Conservation (phyloP, 768 basidiomycete genomes). For the Boletus barrowsii region DNA sequence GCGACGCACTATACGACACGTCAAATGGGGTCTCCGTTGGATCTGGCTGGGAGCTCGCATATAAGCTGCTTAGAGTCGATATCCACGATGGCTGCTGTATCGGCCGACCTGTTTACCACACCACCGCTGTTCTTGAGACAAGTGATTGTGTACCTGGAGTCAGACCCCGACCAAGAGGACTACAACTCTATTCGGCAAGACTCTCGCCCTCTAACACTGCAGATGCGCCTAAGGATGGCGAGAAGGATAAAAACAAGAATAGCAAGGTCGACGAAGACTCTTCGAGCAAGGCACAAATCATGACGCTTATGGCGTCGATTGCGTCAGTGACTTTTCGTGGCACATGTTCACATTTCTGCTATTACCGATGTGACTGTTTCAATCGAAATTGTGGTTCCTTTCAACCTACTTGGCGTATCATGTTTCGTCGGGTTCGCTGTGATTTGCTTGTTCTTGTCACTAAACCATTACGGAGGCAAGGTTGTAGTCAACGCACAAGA, state of each 20-base stretch:
- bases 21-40: slow-evolving; percentile 54
- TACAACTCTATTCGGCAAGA: slow-evolving; percentile 82
- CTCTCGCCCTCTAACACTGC: slow-evolving; percentile 50
- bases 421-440: slow-evolving; percentile 77
- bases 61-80: slow-evolving; percentile 62
- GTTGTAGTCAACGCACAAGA: slow-evolving; percentile 76
- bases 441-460: slow-evolving; percentile 65
- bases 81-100: slow-evolving; percentile 45
- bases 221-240: slow-evolving; percentile 23
- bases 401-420: slow-evolving; percentile 74
- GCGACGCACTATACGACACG: slow-evolving; percentile 51
- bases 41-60: slow-evolving; percentile 62
- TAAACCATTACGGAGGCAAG: slow-evolving; percentile 85
- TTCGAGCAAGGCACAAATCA: slow-evolving; percentile 74
- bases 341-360: slow-evolving; percentile 53
- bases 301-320: slow-evolving; percentile 94
- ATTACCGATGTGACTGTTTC: slow-evolving; percentile 21
- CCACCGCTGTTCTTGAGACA: slow-evolving; percentile 59
- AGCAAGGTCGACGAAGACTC: slow-evolving; percentile 44
- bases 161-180: slow-evolving; percentile 52
- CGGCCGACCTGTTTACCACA: slow-evolving; percentile 64
- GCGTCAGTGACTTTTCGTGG: slow-evolving; percentile 82
- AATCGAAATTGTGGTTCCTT: slow-evolving; percentile 72
- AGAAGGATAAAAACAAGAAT: slow-evolving; percentile 16
- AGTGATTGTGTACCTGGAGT: slow-evolving; percentile 64